Evolutionary conservation across 345 rosid genomes (phyloP), one percentile per base, ranked within the genome.

Genomic region (Moringa oleifera): DNA sequence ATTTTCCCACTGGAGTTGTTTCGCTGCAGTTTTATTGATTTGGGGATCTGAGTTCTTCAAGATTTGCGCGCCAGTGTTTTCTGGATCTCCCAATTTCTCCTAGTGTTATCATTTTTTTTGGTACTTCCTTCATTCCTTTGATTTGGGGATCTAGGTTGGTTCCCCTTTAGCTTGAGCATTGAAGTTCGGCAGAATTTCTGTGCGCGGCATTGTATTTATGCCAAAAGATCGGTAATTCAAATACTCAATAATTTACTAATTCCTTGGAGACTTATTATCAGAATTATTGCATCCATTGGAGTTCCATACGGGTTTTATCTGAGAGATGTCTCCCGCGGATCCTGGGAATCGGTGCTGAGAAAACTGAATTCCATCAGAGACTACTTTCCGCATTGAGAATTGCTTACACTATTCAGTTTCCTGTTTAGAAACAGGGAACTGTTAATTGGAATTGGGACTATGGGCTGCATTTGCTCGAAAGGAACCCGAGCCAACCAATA

Each of bases 381-480:
- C 28, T 41, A 45, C 47, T 24, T 58, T 28, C 51, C 58, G 63
- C 23, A 53, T 54, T 18, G 57, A 53, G 59, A 18, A 63, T 58
- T 55, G 58, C 56, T 68, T 3, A 64, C 57, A 57, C 20, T 53
- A 31, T 23, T 25, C 64, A 51, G 75, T 71, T 74, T 54, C 77
- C 69, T 71, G 64, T 18, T 55, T 59, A 56, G 57, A 20, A 23
- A 61, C 69, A 67, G 79, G 74, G 51, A 65, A 49, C 68, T 70
- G 59, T 74, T 15, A 41, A 41, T 41, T 41, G 17, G 17, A 41
- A 41, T 41, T 11, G 47, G 59, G 60, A 71, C 70, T 50, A 94
- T 88, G 99, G 97, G 99, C 4, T 86, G 99, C 82, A 77, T 82
- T 63, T 88, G 95, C 87, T 80, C 95, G 47, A 94, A 90, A 79